Evolutionary conservation across 345 rosid species (phyloP).

Genomic region (Barbarea vulgaris): DNA sequence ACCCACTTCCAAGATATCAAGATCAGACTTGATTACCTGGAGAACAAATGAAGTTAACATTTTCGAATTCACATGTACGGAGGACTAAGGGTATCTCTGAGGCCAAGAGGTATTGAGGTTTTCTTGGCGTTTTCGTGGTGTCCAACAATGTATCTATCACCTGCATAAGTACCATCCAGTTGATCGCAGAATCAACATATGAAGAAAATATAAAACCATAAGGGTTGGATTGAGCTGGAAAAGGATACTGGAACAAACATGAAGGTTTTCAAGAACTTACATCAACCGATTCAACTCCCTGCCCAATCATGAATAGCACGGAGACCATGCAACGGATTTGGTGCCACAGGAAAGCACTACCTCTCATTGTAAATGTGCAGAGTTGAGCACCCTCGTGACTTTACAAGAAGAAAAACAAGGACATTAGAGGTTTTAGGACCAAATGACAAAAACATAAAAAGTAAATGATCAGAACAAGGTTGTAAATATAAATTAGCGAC

Average conservation of each 20-base stretch:
- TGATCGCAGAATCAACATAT: neutral
- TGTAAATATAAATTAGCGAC: neutral
- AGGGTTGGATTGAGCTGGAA: conserved; percentile 16
- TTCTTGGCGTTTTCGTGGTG: conserved; percentile 58
- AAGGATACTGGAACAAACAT: conserved; percentile 10
- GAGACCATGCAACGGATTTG: conserved; percentile 93
- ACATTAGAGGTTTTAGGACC: conserved; percentile 16
- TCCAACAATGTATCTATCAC: conserved; percentile 75
- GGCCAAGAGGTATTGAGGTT: conserved; percentile 87
- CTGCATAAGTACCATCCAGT: conserved; percentile 37
- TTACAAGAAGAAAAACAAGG: conserved; percentile 27
- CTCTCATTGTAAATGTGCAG: conserved; percentile 66
- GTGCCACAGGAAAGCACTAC: conserved; percentile 96
- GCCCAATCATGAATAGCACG: conserved; percentile 91
- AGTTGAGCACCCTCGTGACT: conserved; percentile 73
- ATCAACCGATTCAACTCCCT: conserved; percentile 75
- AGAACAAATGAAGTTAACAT: conserved; percentile 70
- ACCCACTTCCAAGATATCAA: neutral
- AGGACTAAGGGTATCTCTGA: conserved; percentile 84
- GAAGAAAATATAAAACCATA: neutral
- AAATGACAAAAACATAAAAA: neutral
- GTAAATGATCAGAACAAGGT: neutral
- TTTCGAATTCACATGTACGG: conserved; percentile 72
- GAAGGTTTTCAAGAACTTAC: conserved; percentile 51
- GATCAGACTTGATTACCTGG: conserved; percentile 50